A percentile compares a stretch with the other conserved stretches of the same genome.
Conservation (phyloP, 2,329 filamentous ascomycete species). For the Coniochaeta hoffmannii region DNA sequence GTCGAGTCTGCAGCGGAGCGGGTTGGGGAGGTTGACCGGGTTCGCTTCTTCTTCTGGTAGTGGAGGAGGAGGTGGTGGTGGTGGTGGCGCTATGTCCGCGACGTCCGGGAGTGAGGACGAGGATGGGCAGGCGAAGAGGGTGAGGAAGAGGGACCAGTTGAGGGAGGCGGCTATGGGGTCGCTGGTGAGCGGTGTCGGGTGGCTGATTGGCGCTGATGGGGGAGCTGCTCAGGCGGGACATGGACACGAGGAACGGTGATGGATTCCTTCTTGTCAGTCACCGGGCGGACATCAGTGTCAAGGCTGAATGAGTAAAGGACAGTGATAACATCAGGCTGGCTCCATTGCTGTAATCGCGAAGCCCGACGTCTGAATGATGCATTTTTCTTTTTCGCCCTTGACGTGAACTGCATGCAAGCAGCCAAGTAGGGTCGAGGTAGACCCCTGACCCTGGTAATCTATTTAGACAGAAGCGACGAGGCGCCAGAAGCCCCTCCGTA, state of each 20-base stretch:
- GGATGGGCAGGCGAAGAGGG: conserved; percentile 28
- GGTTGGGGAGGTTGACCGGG: conserved; percentile 28
- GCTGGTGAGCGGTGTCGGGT: conserved; percentile 58
- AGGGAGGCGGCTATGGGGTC: conserved; percentile 61
- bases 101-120: conserved; percentile 16
- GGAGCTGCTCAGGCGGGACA: background rate
- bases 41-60: background rate
- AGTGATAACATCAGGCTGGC: background rate
- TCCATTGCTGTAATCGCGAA: background rate
- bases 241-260: background rate
- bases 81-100: conserved; percentile 5
- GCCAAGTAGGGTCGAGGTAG: background rate
- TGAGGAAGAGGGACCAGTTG: conserved; percentile 66
- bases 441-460: background rate
- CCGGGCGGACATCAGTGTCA: background rate
- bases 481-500: background rate
- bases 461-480: background rate
- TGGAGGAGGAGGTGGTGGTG: conserved; percentile 5
- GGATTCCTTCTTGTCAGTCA: background rate
- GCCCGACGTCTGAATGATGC: background rate
- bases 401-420: background rate
- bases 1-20: conserved; percentile 39
- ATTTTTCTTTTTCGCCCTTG: background rate
- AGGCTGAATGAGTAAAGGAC: background rate
- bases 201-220: conserved; percentile 53